phyloP scores from a whole-genome alignment of 106 monocot genomes.

The Hemerocallis citrina region DNA sequence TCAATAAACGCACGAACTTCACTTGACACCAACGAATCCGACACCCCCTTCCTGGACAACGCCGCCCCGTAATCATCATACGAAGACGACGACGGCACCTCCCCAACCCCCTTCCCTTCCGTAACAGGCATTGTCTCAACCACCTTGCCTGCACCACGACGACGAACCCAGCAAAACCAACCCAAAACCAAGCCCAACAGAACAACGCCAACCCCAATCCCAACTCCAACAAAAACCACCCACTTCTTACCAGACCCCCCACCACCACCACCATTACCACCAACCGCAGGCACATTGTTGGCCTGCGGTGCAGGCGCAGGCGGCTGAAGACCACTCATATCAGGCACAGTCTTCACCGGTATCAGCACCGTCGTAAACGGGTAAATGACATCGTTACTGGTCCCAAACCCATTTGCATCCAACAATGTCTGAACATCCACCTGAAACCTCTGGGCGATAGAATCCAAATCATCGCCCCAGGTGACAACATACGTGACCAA shows the following conservation, averaged over 20 bases:
- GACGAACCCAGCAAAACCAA: conserved; percentile 9
- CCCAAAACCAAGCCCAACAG: background rate
- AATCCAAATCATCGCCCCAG: conserved; percentile 27
- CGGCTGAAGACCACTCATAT: conserved; percentile 5
- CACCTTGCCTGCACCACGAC: background rate
- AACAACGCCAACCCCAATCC: conserved; percentile 28
- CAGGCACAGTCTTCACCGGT: conserved; percentile 40
- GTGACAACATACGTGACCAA: conserved; percentile 49
- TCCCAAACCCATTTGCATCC: conserved; percentile 39
- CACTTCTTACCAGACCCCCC: background rate
- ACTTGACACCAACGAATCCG: conserved; percentile 11
- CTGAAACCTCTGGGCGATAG: conserved; percentile 37
- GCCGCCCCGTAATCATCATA: background rate
- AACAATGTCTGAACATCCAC: conserved; percentile 15
- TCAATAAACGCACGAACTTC: conserved; percentile 43
- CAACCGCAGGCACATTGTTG: background rate
- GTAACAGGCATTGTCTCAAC: background rate
- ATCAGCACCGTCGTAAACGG: conserved; percentile 69
- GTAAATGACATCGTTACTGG: conserved; percentile 11
- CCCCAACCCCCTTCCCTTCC: background rate
- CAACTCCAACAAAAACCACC: conserved; percentile 41
- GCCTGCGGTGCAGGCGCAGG: conserved; percentile 11
- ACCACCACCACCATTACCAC: background rate
- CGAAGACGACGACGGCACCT: background rate
- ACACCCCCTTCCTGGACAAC: background rate